Conservation (phyloP, 331 rosid species). For the Malus hybrid region DNA sequence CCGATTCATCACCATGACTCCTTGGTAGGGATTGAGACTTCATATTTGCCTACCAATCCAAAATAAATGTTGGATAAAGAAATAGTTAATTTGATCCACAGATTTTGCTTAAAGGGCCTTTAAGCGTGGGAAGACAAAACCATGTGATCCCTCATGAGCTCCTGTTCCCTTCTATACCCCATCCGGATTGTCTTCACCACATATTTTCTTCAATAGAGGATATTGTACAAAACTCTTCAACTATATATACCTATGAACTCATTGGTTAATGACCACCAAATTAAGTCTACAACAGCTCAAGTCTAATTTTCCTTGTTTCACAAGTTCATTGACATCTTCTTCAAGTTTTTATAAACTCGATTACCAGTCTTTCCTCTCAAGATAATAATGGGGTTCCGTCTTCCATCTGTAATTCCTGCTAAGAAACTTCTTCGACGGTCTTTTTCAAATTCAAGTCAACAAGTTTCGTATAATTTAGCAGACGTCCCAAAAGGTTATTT, state of each 20-base stretch:
- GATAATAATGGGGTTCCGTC: not conserved
- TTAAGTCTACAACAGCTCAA: not conserved
- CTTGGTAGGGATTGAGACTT: not conserved
- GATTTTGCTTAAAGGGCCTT: not conserved
- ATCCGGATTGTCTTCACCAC: not conserved
- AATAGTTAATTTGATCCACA: not conserved
- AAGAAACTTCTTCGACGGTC: not conserved
- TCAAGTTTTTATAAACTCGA: not conserved
- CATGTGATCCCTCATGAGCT: not conserved
- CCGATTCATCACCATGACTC: not conserved
- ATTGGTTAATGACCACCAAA: not conserved
- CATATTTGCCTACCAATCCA: not conserved
- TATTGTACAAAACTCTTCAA: not conserved
- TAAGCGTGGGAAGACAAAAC: not conserved
- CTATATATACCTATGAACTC: not conserved
- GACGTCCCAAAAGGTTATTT: constrained; percentile 43
- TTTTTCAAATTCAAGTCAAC: not conserved
- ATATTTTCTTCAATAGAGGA: not conserved
- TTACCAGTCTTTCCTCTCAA: not conserved
- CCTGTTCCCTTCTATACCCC: not conserved
- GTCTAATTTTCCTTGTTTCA: not conserved
- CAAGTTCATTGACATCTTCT: not conserved
- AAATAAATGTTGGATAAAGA: not conserved
- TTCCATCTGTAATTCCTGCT: not conserved
- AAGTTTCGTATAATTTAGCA: not conserved